phyloP scores from a whole-genome alignment of 2,329 filamentous ascomycete species.

The Myriosclerotinia duriaeana region DNA sequence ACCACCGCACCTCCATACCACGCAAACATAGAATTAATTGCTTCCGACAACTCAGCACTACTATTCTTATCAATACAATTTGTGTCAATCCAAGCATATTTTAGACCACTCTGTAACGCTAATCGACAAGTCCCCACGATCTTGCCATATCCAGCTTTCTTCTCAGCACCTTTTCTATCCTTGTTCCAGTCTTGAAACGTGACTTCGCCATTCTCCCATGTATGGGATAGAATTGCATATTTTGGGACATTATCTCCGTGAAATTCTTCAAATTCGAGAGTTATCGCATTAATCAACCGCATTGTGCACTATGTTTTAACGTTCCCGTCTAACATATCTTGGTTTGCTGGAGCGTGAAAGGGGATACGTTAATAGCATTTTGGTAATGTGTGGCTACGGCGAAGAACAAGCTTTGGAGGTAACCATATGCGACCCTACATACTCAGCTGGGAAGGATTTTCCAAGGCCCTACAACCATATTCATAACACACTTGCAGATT shows the following conservation, averaged over 20 bases:
- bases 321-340: neutral
- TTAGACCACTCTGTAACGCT: constrained; percentile 2
- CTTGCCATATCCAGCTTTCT: constrained; percentile 21
- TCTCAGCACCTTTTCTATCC: too few species aligned
- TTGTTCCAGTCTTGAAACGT: constrained; percentile 35
- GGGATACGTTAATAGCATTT: too few species aligned
- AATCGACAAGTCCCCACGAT: constrained; percentile 12
- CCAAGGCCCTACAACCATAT: too few species aligned
- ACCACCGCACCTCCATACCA: constrained; percentile 24
- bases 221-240: constrained; percentile 46
- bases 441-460: too few species aligned
- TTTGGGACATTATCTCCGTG: neutral
- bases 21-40: constrained; percentile 28
- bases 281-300: neutral
- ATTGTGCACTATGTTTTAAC: neutral
- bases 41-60: constrained; percentile 26
- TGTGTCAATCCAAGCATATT: constrained; percentile 26
- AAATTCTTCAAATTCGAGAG: constrained; percentile 3
- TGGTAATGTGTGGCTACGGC: too few species aligned
- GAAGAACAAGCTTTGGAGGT: too few species aligned
- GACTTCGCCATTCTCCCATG: constrained; percentile 42
- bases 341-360: neutral
- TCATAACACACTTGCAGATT: too few species aligned
- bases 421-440: too few species aligned
- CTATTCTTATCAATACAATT: constrained; percentile 29